Percentiles rank a stretch among this genome's conserved stretches.
phyloP scores from a whole-genome alignment of 495 filamentous ascomycete genomes.

The Xylaria curta region DNA sequence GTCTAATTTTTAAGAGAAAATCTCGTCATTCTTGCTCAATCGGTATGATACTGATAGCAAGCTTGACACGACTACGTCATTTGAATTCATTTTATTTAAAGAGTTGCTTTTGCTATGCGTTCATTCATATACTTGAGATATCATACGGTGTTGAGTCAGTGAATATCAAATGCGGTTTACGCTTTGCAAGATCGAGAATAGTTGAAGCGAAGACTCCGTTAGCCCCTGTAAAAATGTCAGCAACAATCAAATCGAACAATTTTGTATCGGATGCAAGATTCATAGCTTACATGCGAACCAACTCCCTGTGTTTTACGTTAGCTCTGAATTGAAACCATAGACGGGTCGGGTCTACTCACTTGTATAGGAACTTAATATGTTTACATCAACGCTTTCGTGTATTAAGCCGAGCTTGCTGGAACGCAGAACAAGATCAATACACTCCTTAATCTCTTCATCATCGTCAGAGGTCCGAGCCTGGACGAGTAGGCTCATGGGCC shows the following conservation, averaged over 20 bases:
- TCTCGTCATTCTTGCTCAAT: not conserved
- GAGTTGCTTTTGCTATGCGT: not conserved
- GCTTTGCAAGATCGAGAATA: slow-evolving; percentile 82
- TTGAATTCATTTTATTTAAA: not conserved
- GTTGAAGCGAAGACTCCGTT: slow-evolving; percentile 96
- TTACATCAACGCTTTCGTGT: slow-evolving; percentile 92
- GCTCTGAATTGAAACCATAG: slow-evolving; percentile 2
- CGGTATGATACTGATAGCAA: not conserved
- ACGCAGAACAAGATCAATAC: slow-evolving; percentile 73
- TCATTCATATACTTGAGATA: slow-evolving; percentile 15
- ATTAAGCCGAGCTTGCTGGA: slow-evolving; percentile 79
- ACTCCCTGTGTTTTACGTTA: slow-evolving; percentile 60
- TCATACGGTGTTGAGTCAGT: slow-evolving; percentile 25
- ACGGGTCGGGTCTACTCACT: slow-evolving; percentile 52
- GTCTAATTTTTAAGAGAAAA: not conserved
- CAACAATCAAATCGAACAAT: not conserved
- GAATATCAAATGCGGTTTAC: slow-evolving; percentile 90
- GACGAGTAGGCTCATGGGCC: slow-evolving; percentile 93
- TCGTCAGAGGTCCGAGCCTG: slow-evolving; percentile 90
- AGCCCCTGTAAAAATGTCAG: slow-evolving; percentile 59
- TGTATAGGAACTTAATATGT: slow-evolving; percentile 75
- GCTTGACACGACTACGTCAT: not conserved
- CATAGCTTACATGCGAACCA: slow-evolving; percentile 84
- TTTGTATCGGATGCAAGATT: not conserved
- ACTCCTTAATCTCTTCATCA: slow-evolving; percentile 78